phyloP scores from a whole-genome alignment of 176 grass and related monocot genomes.

The Neostapfia colusana region DNA sequence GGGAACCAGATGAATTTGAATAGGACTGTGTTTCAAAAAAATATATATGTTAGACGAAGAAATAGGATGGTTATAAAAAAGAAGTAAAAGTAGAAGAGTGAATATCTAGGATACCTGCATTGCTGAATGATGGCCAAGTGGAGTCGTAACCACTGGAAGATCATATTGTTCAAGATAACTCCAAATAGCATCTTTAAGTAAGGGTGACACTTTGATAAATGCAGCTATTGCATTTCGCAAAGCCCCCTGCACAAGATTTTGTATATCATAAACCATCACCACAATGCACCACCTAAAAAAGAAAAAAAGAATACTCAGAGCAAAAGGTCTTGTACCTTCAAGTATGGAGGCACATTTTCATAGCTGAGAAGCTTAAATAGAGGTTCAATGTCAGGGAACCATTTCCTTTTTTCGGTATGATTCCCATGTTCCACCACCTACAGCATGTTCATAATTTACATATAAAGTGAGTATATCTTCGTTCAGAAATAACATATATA shows the following conservation, averaged over 20 bases:
- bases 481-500: slow-evolving; percentile 1
- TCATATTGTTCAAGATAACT: slow-evolving; percentile 97
- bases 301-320: slow-evolving; percentile 2
- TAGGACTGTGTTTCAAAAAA: neutral
- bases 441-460: slow-evolving; percentile 25
- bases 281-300: neutral
- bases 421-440: slow-evolving; percentile 99
- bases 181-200: slow-evolving; percentile 86
- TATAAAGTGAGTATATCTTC: neutral
- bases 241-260: slow-evolving; percentile 61
- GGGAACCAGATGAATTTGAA: neutral
- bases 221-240: slow-evolving; percentile 75
- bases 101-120: slow-evolving; percentile 59
- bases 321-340: slow-evolving; percentile 61
- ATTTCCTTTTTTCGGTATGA: slow-evolving; percentile 73
- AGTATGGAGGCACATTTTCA: slow-evolving; percentile 95
- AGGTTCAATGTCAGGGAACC: slow-evolving; percentile 92
- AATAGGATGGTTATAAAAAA: neutral
- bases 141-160: slow-evolving; percentile 75
- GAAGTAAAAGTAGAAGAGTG: neutral
- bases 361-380: slow-evolving; percentile 98
- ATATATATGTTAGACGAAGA: neutral
- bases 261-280: slow-evolving; percentile 19
- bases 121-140: slow-evolving; percentile 52
- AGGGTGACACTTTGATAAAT: slow-evolving; percentile 92